phyloP scores from a whole-genome alignment of 2,329 filamentous ascomycete species.

The Pseudocercospora musae region DNA sequence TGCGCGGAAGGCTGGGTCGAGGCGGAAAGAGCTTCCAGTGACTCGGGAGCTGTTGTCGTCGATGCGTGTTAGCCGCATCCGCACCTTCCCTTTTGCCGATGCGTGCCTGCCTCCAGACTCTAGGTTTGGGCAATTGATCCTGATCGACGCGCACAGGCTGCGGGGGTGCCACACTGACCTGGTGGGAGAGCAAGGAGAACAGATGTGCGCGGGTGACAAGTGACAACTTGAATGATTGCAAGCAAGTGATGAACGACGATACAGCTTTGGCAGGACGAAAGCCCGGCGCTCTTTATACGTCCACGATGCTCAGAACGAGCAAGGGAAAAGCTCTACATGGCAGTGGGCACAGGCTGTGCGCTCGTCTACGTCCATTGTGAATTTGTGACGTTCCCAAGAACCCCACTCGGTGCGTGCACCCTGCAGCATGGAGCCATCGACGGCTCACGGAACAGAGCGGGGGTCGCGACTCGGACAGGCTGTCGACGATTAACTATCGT shows the following conservation, averaged over 20 bases:
- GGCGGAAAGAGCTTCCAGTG: slow-evolving; percentile 9
- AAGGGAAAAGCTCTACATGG: slow-evolving; percentile 3
- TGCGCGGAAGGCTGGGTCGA: not conserved
- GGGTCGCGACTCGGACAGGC: not conserved
- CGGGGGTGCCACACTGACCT: not conserved
- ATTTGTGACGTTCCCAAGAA: slow-evolving; percentile 5
- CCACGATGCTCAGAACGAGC: not conserved
- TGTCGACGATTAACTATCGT: slow-evolving; percentile 1
- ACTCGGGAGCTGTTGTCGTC: slow-evolving; percentile 1
- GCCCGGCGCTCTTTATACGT: not conserved
- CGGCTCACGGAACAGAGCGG: slow-evolving; percentile 4
- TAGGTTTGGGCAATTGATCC: not conserved
- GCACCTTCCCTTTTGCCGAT: slow-evolving; percentile 8
- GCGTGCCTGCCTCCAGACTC: not conserved
- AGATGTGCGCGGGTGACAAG: not conserved
- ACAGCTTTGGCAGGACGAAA: not conserved
- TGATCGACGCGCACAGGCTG: not conserved
- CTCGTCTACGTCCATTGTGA: no score
- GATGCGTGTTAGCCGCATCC: slow-evolving; percentile 8
- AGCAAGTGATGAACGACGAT: no score
- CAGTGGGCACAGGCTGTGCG: no score
- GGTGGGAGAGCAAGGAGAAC: not conserved
- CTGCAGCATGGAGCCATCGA: not conserved
- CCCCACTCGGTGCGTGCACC: slow-evolving; percentile 3
- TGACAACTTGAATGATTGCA: no score